A percentile compares a stretch with the other conserved stretches of the same genome.
Evolutionary conservation across 352 stramenopile genomes (phyloP).

Genomic region (Phytophthora agathidicida): DNA sequence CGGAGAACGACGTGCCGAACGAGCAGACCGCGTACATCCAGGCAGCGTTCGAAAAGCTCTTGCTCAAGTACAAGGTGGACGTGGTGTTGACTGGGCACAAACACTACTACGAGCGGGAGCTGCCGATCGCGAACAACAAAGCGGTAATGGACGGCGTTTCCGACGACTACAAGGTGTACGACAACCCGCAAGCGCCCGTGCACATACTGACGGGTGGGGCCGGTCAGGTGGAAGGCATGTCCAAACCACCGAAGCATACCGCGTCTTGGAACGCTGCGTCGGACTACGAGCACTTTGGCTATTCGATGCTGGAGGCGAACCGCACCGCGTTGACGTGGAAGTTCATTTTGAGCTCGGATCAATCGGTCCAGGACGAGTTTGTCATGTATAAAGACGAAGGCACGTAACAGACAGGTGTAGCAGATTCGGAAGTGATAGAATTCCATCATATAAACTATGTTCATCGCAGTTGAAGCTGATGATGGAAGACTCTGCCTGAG

Average conservation of each 20-base stretch:
- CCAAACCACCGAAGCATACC: conserved; percentile 10
- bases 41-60: conserved; percentile 77
- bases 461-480: conserved; percentile 16
- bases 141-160: conserved; percentile 55
- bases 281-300: conserved; percentile 55
- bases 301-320: conserved; percentile 46
- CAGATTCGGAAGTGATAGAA: conserved; percentile 1
- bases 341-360: conserved; percentile 35
- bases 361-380: conserved; percentile 42
- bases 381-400: conserved; percentile 37
- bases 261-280: conserved; percentile 49
- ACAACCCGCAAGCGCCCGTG: conserved; percentile 62
- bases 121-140: conserved; percentile 57
- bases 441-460: neutral
- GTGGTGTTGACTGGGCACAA: conserved; percentile 86
- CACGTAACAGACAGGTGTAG: no score
- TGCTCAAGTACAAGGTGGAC: conserved; percentile 89
- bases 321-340: conserved; percentile 37
- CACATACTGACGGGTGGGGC: conserved; percentile 69
- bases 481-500: conserved; percentile 6
- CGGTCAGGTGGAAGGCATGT: conserved; percentile 65
- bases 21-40: conserved; percentile 44
- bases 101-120: conserved; percentile 85
- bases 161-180: conserved; percentile 56
- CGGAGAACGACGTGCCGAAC: conserved; percentile 16